Percentiles rank a stretch among this genome's conserved stretches.
phyloP scores from a whole-genome alignment of 139 green algal genomes.

The Pycnococcus provasolii region DNA sequence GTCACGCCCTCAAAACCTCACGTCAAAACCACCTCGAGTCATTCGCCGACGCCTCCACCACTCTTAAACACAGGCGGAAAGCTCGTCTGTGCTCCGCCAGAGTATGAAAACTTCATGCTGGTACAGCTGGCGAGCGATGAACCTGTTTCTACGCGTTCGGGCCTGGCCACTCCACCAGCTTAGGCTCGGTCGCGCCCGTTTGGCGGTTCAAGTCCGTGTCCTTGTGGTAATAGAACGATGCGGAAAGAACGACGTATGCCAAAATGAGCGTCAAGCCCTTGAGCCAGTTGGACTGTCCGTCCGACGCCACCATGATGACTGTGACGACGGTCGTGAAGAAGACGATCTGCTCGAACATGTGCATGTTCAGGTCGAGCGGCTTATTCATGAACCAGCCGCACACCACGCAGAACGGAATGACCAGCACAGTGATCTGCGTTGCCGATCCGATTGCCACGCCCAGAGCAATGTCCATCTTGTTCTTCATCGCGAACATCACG shows the following conservation, averaged over 20 bases:
- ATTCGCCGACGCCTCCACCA: too few relatives aligned
- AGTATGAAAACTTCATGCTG: too few relatives aligned
- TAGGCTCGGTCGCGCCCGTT: neutral
- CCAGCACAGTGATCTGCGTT: constrained; percentile 46
- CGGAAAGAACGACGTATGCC: constrained; percentile 53
- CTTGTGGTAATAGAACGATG: constrained; percentile 49
- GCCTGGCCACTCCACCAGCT: neutral
- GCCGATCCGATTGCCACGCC: constrained; percentile 39
- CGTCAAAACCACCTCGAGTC: too few relatives aligned
- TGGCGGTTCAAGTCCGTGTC: constrained; percentile 26
- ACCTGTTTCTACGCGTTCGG: neutral
- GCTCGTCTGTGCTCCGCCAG: too few relatives aligned
- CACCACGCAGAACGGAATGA: constrained; percentile 61
- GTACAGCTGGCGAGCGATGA: neutral
- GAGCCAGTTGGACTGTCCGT: constrained; percentile 58
- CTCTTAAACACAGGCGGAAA: too few relatives aligned
- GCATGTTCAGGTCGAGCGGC: constrained; percentile 65
- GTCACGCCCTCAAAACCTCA: too few relatives aligned
- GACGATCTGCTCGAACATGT: constrained; percentile 51
- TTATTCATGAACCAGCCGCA: constrained; percentile 49
- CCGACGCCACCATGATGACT: constrained; percentile 29
- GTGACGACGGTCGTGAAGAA: constrained; percentile 54
- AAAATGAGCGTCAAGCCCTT: constrained; percentile 61
- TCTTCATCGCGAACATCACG: constrained; percentile 39
- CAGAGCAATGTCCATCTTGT: constrained; percentile 44